A percentile compares a stretch with the other conserved stretches of the same genome.
Conservation (phyloP, 352 stramenopile species). For the Phytopythium kandeliae region DNA sequence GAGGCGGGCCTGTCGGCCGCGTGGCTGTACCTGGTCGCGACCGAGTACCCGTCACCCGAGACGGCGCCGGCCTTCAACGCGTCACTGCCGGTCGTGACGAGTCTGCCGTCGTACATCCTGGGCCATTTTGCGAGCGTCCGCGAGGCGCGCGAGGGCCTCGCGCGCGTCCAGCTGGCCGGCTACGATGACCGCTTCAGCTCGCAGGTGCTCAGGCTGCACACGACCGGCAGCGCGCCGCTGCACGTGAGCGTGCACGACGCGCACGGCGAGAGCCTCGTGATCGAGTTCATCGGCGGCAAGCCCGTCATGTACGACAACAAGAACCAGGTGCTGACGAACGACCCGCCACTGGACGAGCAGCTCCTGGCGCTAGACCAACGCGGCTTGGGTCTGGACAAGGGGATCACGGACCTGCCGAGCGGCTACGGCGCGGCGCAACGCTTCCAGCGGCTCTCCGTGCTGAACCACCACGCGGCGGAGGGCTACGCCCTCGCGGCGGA, state of each 20-base stretch:
- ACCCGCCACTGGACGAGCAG: constrained; percentile 48
- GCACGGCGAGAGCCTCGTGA: constrained; percentile 53
- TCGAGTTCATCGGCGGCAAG: constrained; percentile 61
- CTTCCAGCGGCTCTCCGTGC: constrained; percentile 60
- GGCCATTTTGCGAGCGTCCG: constrained; percentile 61
- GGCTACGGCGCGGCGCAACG: constrained; percentile 51
- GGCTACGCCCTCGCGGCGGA: constrained; percentile 28
- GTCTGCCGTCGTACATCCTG: constrained; percentile 62
- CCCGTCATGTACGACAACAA: constrained; percentile 55
- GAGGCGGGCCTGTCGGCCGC: constrained; percentile 44
- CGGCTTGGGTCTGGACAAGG: background rate
- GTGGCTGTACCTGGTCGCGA: constrained; percentile 37
- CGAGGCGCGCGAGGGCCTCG: constrained; percentile 43
- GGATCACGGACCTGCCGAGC: constrained; percentile 22
- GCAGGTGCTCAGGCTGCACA: constrained; percentile 13
- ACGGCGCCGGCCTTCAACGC: constrained; percentile 15
- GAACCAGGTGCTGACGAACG: constrained; percentile 66
- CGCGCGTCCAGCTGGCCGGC: constrained; percentile 50
- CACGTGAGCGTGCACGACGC: constrained; percentile 65
- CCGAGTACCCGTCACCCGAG: constrained; percentile 38
- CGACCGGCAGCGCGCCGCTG: constrained; percentile 27
- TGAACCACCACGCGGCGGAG: constrained; percentile 36
- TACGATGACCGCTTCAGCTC: constrained; percentile 28
- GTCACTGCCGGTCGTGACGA: constrained; percentile 48
- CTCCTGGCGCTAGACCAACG: constrained; percentile 12